These are phyloP conservation scores for Avena eriantha DNA, from an alignment of 176 grass and related monocot genomes.

Conservation along the genomic window DNA sequence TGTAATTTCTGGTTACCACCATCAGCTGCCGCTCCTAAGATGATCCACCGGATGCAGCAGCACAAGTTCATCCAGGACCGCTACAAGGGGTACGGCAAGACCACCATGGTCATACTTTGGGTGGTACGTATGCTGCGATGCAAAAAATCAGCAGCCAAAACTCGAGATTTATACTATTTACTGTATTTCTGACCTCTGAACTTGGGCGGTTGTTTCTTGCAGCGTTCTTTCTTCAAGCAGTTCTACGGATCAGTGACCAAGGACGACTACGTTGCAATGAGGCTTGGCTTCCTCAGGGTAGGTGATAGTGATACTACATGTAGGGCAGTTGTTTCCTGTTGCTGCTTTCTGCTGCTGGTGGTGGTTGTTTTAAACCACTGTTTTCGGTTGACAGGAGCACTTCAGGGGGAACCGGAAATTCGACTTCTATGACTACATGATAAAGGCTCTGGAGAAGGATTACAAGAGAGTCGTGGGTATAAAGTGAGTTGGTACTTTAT, in stretches of 20 bases:
- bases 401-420: slow-evolving; percentile 65
- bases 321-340: not conserved
- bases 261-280: slow-evolving; percentile 72
- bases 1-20: not conserved
- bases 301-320: not conserved
- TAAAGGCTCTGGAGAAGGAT: slow-evolving; percentile 85
- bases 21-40: slow-evolving; percentile 42
- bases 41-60: slow-evolving; percentile 46
- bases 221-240: slow-evolving; percentile 92
- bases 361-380: not conserved
- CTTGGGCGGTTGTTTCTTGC: slow-evolving; percentile 30
- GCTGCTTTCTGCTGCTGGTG: not conserved
- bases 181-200: slow-evolving; percentile 11
- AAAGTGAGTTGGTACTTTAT: slow-evolving; percentile 56
- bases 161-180: not conserved
- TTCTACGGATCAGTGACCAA: slow-evolving; percentile 75
- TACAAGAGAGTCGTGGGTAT: slow-evolving; percentile 83
- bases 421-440: slow-evolving; percentile 85
- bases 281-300: slow-evolving; percentile 88
- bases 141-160: not conserved
- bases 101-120: slow-evolving; percentile 31
- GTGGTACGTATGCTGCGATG: slow-evolving; percentile 25
- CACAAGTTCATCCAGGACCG: slow-evolving; percentile 52
- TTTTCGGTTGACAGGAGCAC: slow-evolving; percentile 53
- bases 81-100: slow-evolving; percentile 42